A percentile compares a stretch with the other conserved stretches of the same genome.
Evolutionary conservation across 129 eudicot genomes (phyloP).

Genomic region (Calendula officinalis): DNA sequence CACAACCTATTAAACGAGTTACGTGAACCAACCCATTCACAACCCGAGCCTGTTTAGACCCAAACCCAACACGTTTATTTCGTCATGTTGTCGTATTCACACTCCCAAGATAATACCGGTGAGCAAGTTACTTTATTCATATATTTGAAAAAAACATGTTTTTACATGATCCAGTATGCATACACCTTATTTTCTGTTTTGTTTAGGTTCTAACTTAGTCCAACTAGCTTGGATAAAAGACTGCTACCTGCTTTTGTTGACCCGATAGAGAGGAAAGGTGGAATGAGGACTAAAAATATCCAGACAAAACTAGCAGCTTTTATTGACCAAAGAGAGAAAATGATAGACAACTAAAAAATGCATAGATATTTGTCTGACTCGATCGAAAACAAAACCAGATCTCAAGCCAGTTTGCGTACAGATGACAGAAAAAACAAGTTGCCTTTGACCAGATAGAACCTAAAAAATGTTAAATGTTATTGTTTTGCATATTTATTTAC

Average conservation of each 20-base stretch:
- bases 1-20: too few relatives aligned
- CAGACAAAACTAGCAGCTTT: slow-evolving; percentile 18
- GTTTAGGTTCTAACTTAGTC: not conserved
- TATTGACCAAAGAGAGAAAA: slow-evolving; percentile 22
- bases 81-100: too few relatives aligned
- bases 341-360: slow-evolving; percentile 3
- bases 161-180: not conserved
- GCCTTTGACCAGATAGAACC: not conserved
- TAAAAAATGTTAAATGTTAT: too few relatives aligned
- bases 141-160: not conserved
- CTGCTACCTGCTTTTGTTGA: slow-evolving; percentile 28
- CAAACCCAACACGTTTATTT: too few relatives aligned
- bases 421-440: slow-evolving; percentile 3
- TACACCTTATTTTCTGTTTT: not conserved
- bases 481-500: too few relatives aligned
- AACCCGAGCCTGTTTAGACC: too few relatives aligned
- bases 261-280: not conserved
- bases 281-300: slow-evolving; percentile 11
- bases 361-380: slow-evolving; percentile 17
- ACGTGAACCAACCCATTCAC: too few relatives aligned
- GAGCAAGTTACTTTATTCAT: not conserved
- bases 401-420: slow-evolving; percentile 14
- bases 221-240: slow-evolving; percentile 3
- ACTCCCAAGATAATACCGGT: too few relatives aligned
- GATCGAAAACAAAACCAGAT: slow-evolving; percentile 7